Evolutionary conservation across 2,329 filamentous ascomycete species (phyloP).

Genomic region (Tolypocladium endophyticum): DNA sequence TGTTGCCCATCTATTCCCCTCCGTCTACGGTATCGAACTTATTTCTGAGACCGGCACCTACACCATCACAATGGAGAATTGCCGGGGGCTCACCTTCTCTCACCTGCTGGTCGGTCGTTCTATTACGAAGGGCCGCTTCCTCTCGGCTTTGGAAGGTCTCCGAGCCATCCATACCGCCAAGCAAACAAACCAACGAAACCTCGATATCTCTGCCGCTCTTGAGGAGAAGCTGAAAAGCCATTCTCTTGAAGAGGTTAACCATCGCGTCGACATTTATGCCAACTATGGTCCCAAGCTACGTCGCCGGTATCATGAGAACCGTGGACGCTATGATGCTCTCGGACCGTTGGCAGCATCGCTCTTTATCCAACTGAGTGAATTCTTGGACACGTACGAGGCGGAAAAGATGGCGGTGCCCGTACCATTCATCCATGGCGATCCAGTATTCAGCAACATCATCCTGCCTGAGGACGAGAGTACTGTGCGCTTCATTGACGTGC

Average conservation of each 20-base stretch:
- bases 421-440: conserved; percentile 17
- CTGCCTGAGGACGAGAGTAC: conserved; percentile 12
- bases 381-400: conserved; percentile 18
- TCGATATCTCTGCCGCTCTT: background rate
- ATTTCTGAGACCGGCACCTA: conserved; percentile 14
- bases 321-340: conserved; percentile 12
- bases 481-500: conserved; percentile 19
- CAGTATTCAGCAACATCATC: conserved; percentile 19
- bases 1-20: conserved; percentile 11
- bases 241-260: too few relatives aligned
- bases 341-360: conserved; percentile 12
- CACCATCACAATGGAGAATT: conserved; percentile 17
- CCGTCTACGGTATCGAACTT: conserved; percentile 14
- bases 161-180: conserved; percentile 6
- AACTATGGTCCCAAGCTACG: conserved; percentile 12
- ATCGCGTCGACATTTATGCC: background rate
- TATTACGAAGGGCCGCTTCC: conserved; percentile 16
- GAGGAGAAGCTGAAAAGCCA: background rate
- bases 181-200: background rate
- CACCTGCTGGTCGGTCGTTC: conserved; percentile 18
- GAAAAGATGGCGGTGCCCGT: conserved; percentile 14
- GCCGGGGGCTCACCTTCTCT: conserved; percentile 15
- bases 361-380: conserved; percentile 13
- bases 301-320: conserved; percentile 10
- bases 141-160: conserved; percentile 12